These are phyloP conservation scores for Endogone sp. DNA, from an alignment of 192 early-diverging fungal genomes.

Conservation along the genomic window DNA sequence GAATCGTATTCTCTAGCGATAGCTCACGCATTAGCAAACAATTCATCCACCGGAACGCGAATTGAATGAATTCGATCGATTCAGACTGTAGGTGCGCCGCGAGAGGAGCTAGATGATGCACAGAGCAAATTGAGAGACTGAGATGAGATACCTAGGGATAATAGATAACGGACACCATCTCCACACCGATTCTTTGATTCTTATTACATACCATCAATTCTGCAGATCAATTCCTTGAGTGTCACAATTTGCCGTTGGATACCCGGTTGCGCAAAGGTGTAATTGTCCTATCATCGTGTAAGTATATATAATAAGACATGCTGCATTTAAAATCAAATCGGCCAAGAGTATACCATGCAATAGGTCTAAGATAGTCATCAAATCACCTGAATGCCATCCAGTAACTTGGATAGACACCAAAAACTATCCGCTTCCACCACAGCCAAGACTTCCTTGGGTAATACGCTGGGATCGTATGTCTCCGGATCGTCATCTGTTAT, in stretches of 20 bases:
- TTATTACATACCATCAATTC: constrained; percentile 86
- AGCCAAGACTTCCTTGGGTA: constrained; percentile 50
- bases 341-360: too few relatives aligned
- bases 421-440: constrained; percentile 93
- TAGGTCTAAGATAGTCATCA: not conserved
- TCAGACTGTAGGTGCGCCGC: constrained; percentile 80
- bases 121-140: too few relatives aligned
- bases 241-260: constrained; percentile 88
- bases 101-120: constrained; percentile 55
- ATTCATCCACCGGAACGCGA: constrained; percentile 99
- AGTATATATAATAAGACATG: not conserved
- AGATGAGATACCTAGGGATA: constrained; percentile 3
- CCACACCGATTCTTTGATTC: too few relatives aligned
- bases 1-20: constrained; percentile 77
- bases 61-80: constrained; percentile 97
- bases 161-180: not conserved
- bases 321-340: too few relatives aligned
- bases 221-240: constrained; percentile 85
- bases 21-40: constrained; percentile 98
- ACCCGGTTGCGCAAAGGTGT: constrained; percentile 94
- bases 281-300: constrained; percentile 72
- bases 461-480: constrained; percentile 41
- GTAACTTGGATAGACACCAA: constrained; percentile 93
- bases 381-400: constrained; percentile 91
- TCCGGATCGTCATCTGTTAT: constrained; percentile 50